Conservation (phyloP, 1,284 basidiomycete genomes). For the Ustilago sp. region DNA sequence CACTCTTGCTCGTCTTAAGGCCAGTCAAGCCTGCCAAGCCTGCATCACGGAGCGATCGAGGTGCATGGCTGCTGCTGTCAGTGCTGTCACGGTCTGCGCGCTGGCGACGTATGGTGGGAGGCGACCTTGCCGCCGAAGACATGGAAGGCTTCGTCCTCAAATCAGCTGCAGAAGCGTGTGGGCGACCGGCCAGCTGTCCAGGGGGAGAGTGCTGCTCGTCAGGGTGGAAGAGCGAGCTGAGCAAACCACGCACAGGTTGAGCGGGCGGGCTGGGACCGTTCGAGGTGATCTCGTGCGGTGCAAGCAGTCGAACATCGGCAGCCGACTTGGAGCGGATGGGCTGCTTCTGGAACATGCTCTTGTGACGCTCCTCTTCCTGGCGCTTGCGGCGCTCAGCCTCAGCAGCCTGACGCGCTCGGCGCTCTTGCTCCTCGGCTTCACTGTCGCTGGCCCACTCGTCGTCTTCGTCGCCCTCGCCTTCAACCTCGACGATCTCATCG, state of each 20-base stretch:
- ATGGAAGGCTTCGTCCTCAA: slow-evolving; percentile 36
- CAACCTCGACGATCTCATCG: slow-evolving; percentile 32
- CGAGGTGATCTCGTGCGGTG: slow-evolving; percentile 18
- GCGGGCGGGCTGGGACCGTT: slow-evolving; percentile 31
- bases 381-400: slow-evolving; percentile 70
- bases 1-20: slow-evolving; percentile 76
- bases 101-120: slow-evolving; percentile 27
- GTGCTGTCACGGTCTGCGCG: slow-evolving; percentile 42
- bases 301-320: slow-evolving; percentile 58
- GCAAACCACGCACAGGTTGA: slow-evolving; percentile 59
- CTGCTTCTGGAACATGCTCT: slow-evolving; percentile 81
- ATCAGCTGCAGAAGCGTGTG: slow-evolving; percentile 61
- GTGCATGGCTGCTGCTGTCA: slow-evolving; percentile 29
- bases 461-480: slow-evolving; percentile 44
- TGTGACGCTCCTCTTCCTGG: slow-evolving; percentile 77
- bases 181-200: slow-evolving; percentile 57
- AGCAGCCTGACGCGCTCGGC: slow-evolving; percentile 59
- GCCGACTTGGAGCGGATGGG: slow-evolving; percentile 72
- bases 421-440: slow-evolving; percentile 67
- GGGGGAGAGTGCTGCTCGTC: slow-evolving; percentile 62
- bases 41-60: slow-evolving; percentile 37
- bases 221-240: slow-evolving; percentile 66
- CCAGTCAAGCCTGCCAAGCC: slow-evolving; percentile 45
- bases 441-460: slow-evolving; percentile 68
- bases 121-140: slow-evolving; percentile 33